Conservation (phyloP, 371 early-diverging fungal species). For the Mucor velutinosus region DNA sequence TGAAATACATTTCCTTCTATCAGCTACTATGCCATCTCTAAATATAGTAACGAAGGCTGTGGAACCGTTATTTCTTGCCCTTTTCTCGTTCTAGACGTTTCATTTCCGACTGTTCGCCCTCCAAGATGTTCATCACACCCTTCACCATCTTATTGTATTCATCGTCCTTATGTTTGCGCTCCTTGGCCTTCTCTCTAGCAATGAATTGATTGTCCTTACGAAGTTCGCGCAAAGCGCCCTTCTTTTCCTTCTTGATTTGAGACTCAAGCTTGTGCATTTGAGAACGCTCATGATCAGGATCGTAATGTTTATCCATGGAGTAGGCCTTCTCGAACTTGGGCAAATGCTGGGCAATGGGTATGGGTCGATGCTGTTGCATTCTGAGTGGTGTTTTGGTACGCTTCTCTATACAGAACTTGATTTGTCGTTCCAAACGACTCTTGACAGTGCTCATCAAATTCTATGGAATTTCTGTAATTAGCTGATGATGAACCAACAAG, state of each 20-base stretch:
- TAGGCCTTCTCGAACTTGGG: constrained; percentile 92
- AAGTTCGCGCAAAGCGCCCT: constrained; percentile 93
- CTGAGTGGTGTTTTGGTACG: constrained; percentile 72
- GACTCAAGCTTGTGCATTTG: constrained; percentile 75
- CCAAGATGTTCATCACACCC: constrained; percentile 78
- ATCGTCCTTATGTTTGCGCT: constrained; percentile 76
- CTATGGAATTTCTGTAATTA: neutral
- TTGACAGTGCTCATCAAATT: constrained; percentile 15
- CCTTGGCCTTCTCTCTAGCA: constrained; percentile 70
- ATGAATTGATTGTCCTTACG: constrained; percentile 92
- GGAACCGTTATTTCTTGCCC: constrained; percentile 25
- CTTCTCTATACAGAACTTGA: constrained; percentile 58
- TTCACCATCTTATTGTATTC: constrained; percentile 88
- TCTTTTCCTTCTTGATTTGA: constrained; percentile 86
- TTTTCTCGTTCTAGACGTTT: constrained; percentile 69
- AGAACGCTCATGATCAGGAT: constrained; percentile 76
- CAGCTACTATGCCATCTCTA: neutral
- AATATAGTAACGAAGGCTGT: neutral
- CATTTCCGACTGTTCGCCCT: constrained; percentile 78
- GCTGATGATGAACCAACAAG: neutral
- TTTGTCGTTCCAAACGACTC: constrained; percentile 54
- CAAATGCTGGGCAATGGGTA: constrained; percentile 85
- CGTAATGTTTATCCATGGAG: constrained; percentile 81
- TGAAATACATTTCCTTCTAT: neutral
- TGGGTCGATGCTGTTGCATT: constrained; percentile 83